Conservation (phyloP, 495 filamentous ascomycete species). For the Evansstolkia leycettana region DNA sequence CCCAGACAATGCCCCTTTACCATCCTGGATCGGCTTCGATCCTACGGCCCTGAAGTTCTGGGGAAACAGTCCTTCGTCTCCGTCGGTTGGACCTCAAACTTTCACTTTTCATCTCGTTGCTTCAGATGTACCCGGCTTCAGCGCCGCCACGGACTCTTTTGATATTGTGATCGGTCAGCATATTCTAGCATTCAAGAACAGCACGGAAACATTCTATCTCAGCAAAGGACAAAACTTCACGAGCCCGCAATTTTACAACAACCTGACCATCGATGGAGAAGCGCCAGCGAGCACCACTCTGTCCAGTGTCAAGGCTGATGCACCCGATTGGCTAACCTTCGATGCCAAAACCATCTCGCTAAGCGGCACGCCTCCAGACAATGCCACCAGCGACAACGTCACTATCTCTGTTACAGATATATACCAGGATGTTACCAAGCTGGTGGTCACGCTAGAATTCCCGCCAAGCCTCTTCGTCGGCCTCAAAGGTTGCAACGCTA, state of each 20-base stretch:
- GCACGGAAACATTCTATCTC: conserved; percentile 44
- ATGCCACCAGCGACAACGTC: conserved; percentile 47
- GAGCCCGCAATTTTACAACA: conserved; percentile 39
- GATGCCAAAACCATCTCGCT: conserved; percentile 50
- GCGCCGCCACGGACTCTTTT: conserved; percentile 52
- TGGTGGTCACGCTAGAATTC: conserved; percentile 50
- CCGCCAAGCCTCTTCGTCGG: conserved; percentile 29
- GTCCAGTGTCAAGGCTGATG: conserved; percentile 32
- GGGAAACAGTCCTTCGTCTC: conserved; percentile 58
- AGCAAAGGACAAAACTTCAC: conserved; percentile 40
- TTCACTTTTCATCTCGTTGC: conserved; percentile 67
- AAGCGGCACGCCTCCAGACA: conserved; percentile 47
- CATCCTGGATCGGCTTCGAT: conserved; percentile 79
- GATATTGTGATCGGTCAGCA: conserved; percentile 59
- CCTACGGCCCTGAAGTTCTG: conserved; percentile 49
- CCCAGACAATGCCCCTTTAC: conserved; percentile 66
- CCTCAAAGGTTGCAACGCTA: conserved; percentile 38
- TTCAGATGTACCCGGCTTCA: conserved; percentile 69
- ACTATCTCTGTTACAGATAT: conserved; percentile 52
- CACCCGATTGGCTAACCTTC: conserved; percentile 60
- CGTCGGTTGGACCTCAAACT: conserved; percentile 53
- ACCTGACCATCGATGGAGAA: conserved; percentile 51
- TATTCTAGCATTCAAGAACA: conserved; percentile 48
- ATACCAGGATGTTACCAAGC: conserved; percentile 49
- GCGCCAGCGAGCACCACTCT: conserved; percentile 34